phyloP scores from a whole-genome alignment of 108 stramenopile species.

The Hondaea fermentalgiana region DNA sequence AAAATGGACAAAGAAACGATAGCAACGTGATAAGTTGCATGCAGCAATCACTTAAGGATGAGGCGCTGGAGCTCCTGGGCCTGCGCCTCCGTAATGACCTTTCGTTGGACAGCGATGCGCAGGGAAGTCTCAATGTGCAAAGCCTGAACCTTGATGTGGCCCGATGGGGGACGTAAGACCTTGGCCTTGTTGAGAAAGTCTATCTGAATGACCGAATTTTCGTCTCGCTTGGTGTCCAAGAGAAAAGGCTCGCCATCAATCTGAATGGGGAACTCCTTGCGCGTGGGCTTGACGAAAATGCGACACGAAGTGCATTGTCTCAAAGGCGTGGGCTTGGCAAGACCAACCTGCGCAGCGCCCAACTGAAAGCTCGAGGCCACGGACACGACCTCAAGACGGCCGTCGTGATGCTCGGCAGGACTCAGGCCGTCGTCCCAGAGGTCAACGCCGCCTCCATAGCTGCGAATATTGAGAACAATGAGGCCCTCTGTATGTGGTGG shows the following conservation, averaged over 20 bases:
- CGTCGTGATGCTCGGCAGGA: conserved; percentile 61
- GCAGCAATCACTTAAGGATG: background rate
- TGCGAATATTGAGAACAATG: conserved; percentile 77
- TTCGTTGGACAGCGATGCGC: background rate
- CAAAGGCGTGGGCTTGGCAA: conserved; percentile 61
- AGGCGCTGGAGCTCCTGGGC: background rate
- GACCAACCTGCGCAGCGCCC: conserved; percentile 74
- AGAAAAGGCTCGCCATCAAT: conserved; percentile 75
- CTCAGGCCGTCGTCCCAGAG: conserved; percentile 61
- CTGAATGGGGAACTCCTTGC: conserved; percentile 66
- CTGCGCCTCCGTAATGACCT: background rate
- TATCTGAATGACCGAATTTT: background rate
- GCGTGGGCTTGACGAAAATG: conserved; percentile 42
- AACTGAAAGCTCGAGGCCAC: conserved; percentile 70
- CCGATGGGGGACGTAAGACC: background rate
- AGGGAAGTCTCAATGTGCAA: background rate
- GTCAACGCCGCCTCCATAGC: conserved; percentile 72
- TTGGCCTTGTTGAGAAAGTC: conserved; percentile 1
- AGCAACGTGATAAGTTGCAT: too few relatives aligned
- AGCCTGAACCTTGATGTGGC: background rate
- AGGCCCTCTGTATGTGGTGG: conserved; percentile 75
- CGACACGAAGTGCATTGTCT: conserved; percentile 66
- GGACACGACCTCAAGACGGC: conserved; percentile 69
- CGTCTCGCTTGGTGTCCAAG: background rate
- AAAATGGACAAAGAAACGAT: too few relatives aligned